These are phyloP conservation scores for Aspergillus spinulosporus DNA, from an alignment of 2,329 filamentous ascomycete species.

Conservation along the genomic window DNA sequence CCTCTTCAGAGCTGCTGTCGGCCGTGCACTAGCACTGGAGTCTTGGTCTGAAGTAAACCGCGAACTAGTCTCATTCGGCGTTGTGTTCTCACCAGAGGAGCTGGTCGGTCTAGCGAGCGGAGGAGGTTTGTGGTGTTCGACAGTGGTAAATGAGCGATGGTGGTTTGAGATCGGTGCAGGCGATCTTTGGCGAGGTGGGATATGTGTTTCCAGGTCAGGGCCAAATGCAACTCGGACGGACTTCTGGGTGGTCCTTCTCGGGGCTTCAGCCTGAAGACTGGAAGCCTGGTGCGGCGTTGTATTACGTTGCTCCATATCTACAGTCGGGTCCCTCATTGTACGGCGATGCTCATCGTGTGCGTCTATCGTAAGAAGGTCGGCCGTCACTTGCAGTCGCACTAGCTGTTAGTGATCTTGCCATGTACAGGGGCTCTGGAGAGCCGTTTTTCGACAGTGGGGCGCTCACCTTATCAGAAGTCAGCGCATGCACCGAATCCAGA, in stretches of 20 bases:
- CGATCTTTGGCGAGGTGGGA: slow-evolving; percentile 37
- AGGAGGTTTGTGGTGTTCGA: slow-evolving; percentile 30
- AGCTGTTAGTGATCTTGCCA: background rate
- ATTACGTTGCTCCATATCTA: slow-evolving; percentile 37
- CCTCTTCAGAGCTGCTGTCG: slow-evolving; percentile 46
- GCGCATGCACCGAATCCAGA: slow-evolving; percentile 8
- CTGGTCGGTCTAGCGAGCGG: slow-evolving; percentile 31
- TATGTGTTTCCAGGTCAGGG: slow-evolving; percentile 40
- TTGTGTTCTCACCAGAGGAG: slow-evolving; percentile 34
- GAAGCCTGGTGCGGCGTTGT: slow-evolving; percentile 27
- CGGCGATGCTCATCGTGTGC: slow-evolving; percentile 33
- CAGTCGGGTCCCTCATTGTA: slow-evolving; percentile 40
- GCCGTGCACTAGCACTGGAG: slow-evolving; percentile 35
- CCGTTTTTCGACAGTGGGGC: slow-evolving; percentile 8
- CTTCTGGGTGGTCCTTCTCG: slow-evolving; percentile 32
- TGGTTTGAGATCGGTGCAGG: slow-evolving; percentile 34
- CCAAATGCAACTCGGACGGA: slow-evolving; percentile 43
- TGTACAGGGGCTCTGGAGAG: background rate
- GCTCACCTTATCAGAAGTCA: slow-evolving; percentile 11
- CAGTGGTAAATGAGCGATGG: slow-evolving; percentile 37
- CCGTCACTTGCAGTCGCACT: background rate
- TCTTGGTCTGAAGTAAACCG: slow-evolving; percentile 32
- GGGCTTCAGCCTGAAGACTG: slow-evolving; percentile 34
- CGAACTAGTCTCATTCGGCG: slow-evolving; percentile 25
- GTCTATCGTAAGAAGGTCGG: slow-evolving; percentile 13